phyloP scores from a whole-genome alignment of 1,284 basidiomycete genomes.

The Fomitiporia mediterranea region DNA sequence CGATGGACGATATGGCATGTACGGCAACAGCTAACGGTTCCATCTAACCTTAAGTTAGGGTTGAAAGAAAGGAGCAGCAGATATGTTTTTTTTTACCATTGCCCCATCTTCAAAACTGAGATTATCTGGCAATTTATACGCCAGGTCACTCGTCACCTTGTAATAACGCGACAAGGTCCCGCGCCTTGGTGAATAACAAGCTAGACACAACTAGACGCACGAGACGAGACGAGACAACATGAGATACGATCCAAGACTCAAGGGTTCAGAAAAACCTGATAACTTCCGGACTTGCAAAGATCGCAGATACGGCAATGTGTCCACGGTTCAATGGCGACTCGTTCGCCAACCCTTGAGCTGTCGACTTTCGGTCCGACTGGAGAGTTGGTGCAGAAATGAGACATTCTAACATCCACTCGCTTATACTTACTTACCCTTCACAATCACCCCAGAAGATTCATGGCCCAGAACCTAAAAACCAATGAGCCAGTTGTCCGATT shows the following conservation, averaged over 20 bases:
- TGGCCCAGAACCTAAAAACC: conserved; percentile 46
- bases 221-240: not conserved
- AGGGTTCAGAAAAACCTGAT: conserved; percentile 50
- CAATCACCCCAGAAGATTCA: conserved; percentile 50
- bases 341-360: conserved; percentile 72
- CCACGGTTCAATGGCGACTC: conserved; percentile 85
- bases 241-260: not conserved
- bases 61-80: not conserved
- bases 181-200: conserved; percentile 65
- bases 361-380: conserved; percentile 69
- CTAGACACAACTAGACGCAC: conserved; percentile 12
- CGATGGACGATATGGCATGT: conserved; percentile 80
- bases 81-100: conserved; percentile 44
- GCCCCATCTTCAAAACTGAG: conserved; percentile 81
- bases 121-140: conserved; percentile 67
- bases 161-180: conserved; percentile 86
- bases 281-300: conserved; percentile 72
- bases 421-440: conserved; percentile 27
- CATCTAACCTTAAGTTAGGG: conserved; percentile 50
- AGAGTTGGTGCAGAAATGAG: not conserved
- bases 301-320: conserved; percentile 70
- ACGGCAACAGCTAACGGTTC: conserved; percentile 92
- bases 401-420: not conserved
- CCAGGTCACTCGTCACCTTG: conserved; percentile 67
- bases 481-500: conserved; percentile 5